These are phyloP conservation scores for Pythium phragmitis DNA, from an alignment of 352 stramenopile species.

Conservation along the genomic window DNA sequence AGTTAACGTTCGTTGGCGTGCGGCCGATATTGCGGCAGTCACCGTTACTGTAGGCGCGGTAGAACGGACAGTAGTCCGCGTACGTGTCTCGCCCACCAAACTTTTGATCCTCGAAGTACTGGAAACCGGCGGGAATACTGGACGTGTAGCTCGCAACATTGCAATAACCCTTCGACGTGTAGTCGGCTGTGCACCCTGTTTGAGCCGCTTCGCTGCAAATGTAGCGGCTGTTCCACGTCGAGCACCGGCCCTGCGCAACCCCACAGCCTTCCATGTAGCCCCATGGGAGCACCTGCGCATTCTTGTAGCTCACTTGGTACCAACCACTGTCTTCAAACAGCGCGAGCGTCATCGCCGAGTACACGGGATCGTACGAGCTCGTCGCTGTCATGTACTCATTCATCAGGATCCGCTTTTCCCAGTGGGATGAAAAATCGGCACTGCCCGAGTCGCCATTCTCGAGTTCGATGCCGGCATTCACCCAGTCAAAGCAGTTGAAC, in stretches of 20 bases:
- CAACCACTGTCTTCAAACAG: conserved; percentile 83
- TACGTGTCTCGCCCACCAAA: conserved; percentile 64
- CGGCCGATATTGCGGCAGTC: conserved; percentile 66
- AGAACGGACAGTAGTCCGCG: conserved; percentile 82
- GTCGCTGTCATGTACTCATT: conserved; percentile 87
- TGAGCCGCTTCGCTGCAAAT: conserved; percentile 50
- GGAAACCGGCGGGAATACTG: conserved; percentile 72
- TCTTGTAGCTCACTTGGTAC: conserved; percentile 71
- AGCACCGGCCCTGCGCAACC: conserved; percentile 56
- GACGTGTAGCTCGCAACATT: conserved; percentile 62
- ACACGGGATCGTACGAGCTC: conserved; percentile 71
- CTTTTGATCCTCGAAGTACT: conserved; percentile 71
- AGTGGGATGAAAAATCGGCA: conserved; percentile 67
- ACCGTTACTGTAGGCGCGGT: conserved; percentile 72
- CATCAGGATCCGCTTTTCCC: conserved; percentile 80
- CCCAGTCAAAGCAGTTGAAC: conserved; percentile 70
- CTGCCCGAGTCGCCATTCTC: conserved; percentile 72
- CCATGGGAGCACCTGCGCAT: conserved; percentile 62
- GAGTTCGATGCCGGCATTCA: conserved; percentile 58
- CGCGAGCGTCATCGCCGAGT: conserved; percentile 67
- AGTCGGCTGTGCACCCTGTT: conserved; percentile 59
- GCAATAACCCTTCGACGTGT: conserved; percentile 74
- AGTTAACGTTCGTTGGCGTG: conserved; percentile 35
- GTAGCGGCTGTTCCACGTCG: conserved; percentile 69
- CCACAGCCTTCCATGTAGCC: conserved; percentile 75